These are phyloP conservation scores for Trichoderma aggressivum DNA, from an alignment of 2,329 filamentous ascomycete species.

Conservation along the genomic window DNA sequence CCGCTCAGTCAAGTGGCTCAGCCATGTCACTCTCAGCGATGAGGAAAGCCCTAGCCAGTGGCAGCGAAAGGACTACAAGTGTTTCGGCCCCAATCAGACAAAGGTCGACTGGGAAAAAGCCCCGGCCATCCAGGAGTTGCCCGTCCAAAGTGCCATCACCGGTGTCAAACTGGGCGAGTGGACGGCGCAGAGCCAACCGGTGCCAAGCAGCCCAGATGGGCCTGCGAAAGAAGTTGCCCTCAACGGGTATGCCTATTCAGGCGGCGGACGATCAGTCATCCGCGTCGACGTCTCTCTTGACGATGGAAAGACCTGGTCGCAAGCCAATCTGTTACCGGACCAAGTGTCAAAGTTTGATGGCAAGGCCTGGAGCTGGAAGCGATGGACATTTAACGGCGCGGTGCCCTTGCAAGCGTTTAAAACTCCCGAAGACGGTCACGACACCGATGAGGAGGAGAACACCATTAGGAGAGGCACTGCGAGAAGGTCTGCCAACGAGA, in stretches of 20 bases:
- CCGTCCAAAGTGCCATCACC: slow-evolving; percentile 65
- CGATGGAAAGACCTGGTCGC: slow-evolving; percentile 60
- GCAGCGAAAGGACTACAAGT: slow-evolving; percentile 67
- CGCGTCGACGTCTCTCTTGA: slow-evolving; percentile 67
- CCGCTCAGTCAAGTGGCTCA: slow-evolving; percentile 67
- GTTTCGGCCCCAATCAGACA: slow-evolving; percentile 61
- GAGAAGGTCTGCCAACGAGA: background rate
- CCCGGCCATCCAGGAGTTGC: slow-evolving; percentile 64
- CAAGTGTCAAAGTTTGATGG: slow-evolving; percentile 38
- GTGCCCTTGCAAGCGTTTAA: slow-evolving; percentile 37
- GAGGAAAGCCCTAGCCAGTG: slow-evolving; percentile 65
- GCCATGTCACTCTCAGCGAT: slow-evolving; percentile 59
- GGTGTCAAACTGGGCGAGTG: slow-evolving; percentile 42
- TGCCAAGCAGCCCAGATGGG: background rate
- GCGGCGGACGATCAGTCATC: slow-evolving; percentile 62
- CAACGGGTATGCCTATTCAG: slow-evolving; percentile 65
- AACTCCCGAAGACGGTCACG: slow-evolving; percentile 9
- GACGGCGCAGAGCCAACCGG: slow-evolving; percentile 12
- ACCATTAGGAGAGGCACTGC: slow-evolving; percentile 1
- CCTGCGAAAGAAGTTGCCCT: slow-evolving; percentile 37
- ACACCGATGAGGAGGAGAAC: slow-evolving; percentile 14
- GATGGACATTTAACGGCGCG: slow-evolving; percentile 56
- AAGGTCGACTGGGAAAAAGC: slow-evolving; percentile 61
- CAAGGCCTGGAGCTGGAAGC: slow-evolving; percentile 61
- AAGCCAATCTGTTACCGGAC: slow-evolving; percentile 57